A percentile compares a stretch with the other conserved stretches of the same genome.
Conservation (phyloP, 2,329 filamentous ascomycete genomes). For the Dryadomyces quercivorus region DNA sequence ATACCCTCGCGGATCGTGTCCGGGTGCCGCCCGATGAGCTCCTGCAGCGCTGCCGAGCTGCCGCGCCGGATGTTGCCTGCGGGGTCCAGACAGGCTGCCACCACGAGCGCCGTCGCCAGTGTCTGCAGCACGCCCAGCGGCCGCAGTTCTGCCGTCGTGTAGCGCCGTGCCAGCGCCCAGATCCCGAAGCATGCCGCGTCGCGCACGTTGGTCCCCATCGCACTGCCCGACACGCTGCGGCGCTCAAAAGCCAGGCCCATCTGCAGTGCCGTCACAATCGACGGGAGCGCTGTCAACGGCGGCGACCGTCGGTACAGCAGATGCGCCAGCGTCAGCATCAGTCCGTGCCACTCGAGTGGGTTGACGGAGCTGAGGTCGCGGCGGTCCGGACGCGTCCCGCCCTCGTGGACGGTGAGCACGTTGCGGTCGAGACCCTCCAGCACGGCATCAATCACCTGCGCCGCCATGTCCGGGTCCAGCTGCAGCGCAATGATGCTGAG, state of each 20-base stretch:
- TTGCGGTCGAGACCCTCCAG: conserved; percentile 55
- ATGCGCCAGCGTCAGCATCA: conserved; percentile 79
- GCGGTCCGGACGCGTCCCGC: conserved; percentile 20
- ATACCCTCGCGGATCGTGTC: conserved; percentile 76
- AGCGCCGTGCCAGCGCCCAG: conserved; percentile 83
- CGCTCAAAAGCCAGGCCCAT: conserved; percentile 82
- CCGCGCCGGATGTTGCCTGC: conserved; percentile 89
- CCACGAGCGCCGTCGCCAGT: conserved; percentile 69
- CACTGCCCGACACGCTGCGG: conserved; percentile 70
- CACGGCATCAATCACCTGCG: conserved; percentile 78
- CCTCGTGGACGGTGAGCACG: conserved; percentile 29
- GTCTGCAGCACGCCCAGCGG: conserved; percentile 34
- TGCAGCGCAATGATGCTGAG: conserved; percentile 77
- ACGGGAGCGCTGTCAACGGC: conserved; percentile 54
- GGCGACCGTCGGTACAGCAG: conserved; percentile 76
- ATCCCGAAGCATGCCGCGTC: conserved; percentile 95
- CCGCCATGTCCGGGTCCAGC: conserved; percentile 67
- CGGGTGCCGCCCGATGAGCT: conserved; percentile 85
- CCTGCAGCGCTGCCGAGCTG: conserved; percentile 85
- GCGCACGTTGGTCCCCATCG: conserved; percentile 77
- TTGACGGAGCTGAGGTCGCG: conserved; percentile 65
- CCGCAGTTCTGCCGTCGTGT: conserved; percentile 66
- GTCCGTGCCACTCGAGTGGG: conserved; percentile 79
- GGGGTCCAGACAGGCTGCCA: conserved; percentile 74
- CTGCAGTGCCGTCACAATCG: conserved; percentile 65